phyloP scores from a whole-genome alignment of 352 stramenopile genomes.

The Pseudoperonospora humuli region DNA sequence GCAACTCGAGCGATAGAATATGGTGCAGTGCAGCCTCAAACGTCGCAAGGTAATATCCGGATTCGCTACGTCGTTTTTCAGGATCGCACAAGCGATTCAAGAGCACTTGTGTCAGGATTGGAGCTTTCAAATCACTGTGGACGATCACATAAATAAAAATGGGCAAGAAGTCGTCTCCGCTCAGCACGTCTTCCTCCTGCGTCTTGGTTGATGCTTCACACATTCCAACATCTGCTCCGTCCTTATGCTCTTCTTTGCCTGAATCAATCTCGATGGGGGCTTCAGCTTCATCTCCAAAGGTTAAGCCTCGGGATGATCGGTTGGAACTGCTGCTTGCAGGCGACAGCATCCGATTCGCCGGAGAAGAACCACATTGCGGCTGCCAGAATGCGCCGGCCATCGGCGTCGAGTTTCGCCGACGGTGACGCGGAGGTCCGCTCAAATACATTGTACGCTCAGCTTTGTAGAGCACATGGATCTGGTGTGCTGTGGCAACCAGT shows the following conservation, averaged over 20 bases:
- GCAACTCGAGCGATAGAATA: constrained; percentile 60
- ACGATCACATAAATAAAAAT: constrained; percentile 89
- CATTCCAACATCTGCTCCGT: constrained; percentile 2
- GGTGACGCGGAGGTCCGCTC: constrained; percentile 18
- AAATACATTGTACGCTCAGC: constrained; percentile 45
- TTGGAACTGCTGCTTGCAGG: constrained; percentile 19
- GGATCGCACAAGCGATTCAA: constrained; percentile 78
- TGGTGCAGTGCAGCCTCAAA: constrained; percentile 77
- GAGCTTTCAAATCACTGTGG: constrained; percentile 60
- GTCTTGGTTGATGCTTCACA: constrained; percentile 12
- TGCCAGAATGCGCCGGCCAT: constrained; percentile 19
- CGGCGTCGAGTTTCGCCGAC: constrained; percentile 38
- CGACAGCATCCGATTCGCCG: constrained; percentile 19
- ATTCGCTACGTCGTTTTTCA: constrained; percentile 78
- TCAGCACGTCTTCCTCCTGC: constrained; percentile 62
- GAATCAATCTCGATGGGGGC: constrained; percentile 8
- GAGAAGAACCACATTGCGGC: constrained; percentile 6
- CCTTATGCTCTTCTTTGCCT: constrained; percentile 2
- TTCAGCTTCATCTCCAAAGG: constrained; percentile 20
- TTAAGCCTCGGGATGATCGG: constrained; percentile 20
- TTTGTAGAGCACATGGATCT: constrained; percentile 69
- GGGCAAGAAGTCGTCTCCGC: constrained; percentile 77
- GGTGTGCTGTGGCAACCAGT: constrained; percentile 56
- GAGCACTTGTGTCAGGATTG: constrained; percentile 76
- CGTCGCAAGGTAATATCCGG: constrained; percentile 83